Evolutionary conservation across 2,329 filamentous ascomycete genomes (phyloP), one percentile per base, ranked within the genome.

Genomic region (Trichoderma atrobrunneum): DNA sequence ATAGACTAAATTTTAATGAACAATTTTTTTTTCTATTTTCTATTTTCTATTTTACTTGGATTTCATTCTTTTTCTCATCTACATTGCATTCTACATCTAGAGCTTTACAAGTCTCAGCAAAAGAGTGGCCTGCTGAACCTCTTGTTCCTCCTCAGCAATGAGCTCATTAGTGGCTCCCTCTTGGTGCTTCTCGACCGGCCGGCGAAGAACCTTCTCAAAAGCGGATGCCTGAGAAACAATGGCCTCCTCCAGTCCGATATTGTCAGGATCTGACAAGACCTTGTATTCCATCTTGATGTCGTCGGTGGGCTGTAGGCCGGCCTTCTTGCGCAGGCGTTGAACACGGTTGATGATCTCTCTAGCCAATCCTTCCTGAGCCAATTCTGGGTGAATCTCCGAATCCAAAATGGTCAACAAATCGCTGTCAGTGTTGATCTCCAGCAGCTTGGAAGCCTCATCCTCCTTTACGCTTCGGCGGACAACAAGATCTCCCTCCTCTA

Each of bases 221-320:
- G 88, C 84, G 59, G 85, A 81, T 26, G 87, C 83, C 78, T 97
- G 93, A 48, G 87, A 87, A 75, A 88, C 85, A 78, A 97, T 94
- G 3, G 91, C 90, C 70, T 87, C 85, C 72, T 87, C 89, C 28
- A 97, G 81, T 6, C 93, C 93, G 72, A 95, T 87, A 59, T 89
- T 87, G 2, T 96, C 92, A 0, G 93, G 92, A 78, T 97, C 94
- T 8, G 89, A 87, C 63, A 97, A 83, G 6, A 98, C 90, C 72
- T 87, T 87, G 84, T 97, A 98, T 81, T 97, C 93, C 93, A 99
- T 97, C 84, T 92, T 93, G 74, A 99, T 91, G 79, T 98, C 96
- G 79, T 99, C 96, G 0, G 95, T 98, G 1, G 94, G 90, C 74
- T 95, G 90, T 67, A 99, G 86, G 0, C 94, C 94, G 8, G 95